Base-by-base conservation (phyloP, 345 rosid species). In the Citrus mangshanensis region DNA sequence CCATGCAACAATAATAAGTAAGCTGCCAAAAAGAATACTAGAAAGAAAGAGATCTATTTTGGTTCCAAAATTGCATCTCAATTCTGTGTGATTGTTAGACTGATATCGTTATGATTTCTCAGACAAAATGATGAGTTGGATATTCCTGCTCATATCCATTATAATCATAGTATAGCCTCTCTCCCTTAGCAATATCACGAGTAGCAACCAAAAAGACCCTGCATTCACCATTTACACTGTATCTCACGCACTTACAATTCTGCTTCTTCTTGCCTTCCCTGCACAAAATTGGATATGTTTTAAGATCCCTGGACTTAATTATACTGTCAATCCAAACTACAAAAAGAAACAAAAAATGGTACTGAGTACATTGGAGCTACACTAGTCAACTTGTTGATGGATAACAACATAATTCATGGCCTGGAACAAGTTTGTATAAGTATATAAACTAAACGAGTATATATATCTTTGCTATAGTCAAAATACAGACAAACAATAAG, bases 211-310 rank as follows among this genome's bases (percentile, higher is more conserved):
- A 80, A 84, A 93, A 82, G 76, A 93, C 98, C 80, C 94, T 81
- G 82, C 95, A 91, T 82, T 95, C 98, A 5, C 98, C 94, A 27
- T 92, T 86, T 67, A 92, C 87, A 84, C 81, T 81, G 82, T 89
- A 95, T 86, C 98, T 93, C 88, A 95, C 98, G 79, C 98, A 95
- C 81, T 95, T 95, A 81, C 95, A 89, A 80, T 95, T 95, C 91
- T 89, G 95, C 89, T 93, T 95, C 93, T 88, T 92, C 89, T 84
- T 95, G 79, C 94, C 89, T 62, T 88, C 91, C 88, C 95, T 95
- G 98, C 91, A 88, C 78, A 85, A 77, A 81, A 81, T 71, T 73
- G 72, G 74, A 83, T 64, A 75, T 49, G 46, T 64, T 77, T 78
- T 81, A 80, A 81, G 70, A 76, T 68, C n/a, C 73, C 72, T 30